Base-by-base conservation (phyloP, 2,329 filamentous ascomycete genomes). In the Phaeomoniella chlamydospora region DNA sequence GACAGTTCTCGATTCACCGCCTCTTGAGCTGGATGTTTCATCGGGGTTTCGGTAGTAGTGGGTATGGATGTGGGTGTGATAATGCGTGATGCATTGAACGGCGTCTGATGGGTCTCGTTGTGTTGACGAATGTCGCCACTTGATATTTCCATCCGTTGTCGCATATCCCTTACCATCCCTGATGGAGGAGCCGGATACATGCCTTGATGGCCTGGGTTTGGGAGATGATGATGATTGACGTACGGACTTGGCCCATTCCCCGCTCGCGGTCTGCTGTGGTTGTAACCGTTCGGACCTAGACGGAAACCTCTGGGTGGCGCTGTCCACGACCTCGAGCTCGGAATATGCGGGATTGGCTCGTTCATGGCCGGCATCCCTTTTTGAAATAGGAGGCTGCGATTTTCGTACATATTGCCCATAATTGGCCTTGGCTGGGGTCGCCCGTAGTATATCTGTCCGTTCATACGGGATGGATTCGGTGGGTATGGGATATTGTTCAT, bases 31-130 rank as follows among this genome's bases (percentile, higher is more conserved):
- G 13, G 13, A 12, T 16, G 19, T 12, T 26, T 13, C 15, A 26
- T 16, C 22, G 18, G 14, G 22, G 31, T 31, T 30, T 35, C 19
- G n/a, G 35, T 15, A 31, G 38, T 38, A 33, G 38, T 41, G 35
- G 39, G 40, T 31, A 42, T 50, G 38, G 48, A 42, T 15, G 46
- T 49, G 36, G 48, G 50, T 40, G 54, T 53, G 50, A 51, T 51
- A 49, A 53, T 61, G 51, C 48, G 54, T 44, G 49, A 61, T 55
- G 50, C 56, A 55, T 52, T 61, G 51, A 52, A 58, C 52, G 50
- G 43, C 18, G 36, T 37, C 13, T 37, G 37, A 26, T 40, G 46
- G 14, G 34, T 37, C 15, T 37, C 33, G 12, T 31, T 35, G 22
- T 38, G 35, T 41, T 40, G 19, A 22, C 16, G 12, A 10, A 15